Evolutionary conservation across 495 filamentous ascomycete genomes (phyloP).

Genomic region (Lasiosphaeria miniovina): DNA sequence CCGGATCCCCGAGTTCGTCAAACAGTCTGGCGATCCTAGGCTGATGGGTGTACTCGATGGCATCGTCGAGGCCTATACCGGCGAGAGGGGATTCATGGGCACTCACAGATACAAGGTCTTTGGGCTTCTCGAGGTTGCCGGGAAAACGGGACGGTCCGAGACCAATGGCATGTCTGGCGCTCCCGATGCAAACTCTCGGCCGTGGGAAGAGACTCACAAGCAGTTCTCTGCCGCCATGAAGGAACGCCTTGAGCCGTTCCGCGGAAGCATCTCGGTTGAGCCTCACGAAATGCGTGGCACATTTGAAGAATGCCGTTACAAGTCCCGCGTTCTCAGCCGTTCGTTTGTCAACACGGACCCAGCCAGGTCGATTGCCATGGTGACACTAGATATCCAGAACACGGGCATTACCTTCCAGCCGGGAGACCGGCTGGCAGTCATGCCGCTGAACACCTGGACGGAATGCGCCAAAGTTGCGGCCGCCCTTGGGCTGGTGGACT

Average conservation of each 20-base stretch:
- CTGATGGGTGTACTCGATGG: slow-evolving; percentile 48
- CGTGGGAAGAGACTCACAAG: slow-evolving; percentile 50
- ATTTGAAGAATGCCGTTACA: slow-evolving; percentile 51
- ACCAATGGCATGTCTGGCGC: slow-evolving; percentile 48
- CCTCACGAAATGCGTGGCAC: slow-evolving; percentile 51
- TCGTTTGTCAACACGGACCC: slow-evolving; percentile 43
- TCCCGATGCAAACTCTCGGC: slow-evolving; percentile 34
- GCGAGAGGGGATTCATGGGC: slow-evolving; percentile 53
- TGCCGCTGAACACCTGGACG: slow-evolving; percentile 48
- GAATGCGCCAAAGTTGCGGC: slow-evolving; percentile 49
- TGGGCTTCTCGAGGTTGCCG: slow-evolving; percentile 51
- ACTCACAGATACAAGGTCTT: slow-evolving; percentile 53
- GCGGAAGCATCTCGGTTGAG: slow-evolving; percentile 40
- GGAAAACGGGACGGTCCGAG: slow-evolving; percentile 49
- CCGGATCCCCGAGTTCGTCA: slow-evolving; percentile 48
- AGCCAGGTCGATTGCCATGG: slow-evolving; percentile 42
- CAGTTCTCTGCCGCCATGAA: slow-evolving; percentile 54
- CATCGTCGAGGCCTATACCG: slow-evolving; percentile 47
- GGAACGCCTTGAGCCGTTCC: slow-evolving; percentile 47
- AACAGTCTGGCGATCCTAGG: slow-evolving; percentile 41
- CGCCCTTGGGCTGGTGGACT: slow-evolving; percentile 40
- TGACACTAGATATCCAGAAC: slow-evolving; percentile 44
- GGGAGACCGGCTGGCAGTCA: slow-evolving; percentile 48
- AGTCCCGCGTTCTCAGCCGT: slow-evolving; percentile 38
- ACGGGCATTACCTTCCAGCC: slow-evolving; percentile 50